These are phyloP conservation scores for Cocos nucifera DNA, from an alignment of 176 grass and related monocot species.

Conservation along the genomic window DNA sequence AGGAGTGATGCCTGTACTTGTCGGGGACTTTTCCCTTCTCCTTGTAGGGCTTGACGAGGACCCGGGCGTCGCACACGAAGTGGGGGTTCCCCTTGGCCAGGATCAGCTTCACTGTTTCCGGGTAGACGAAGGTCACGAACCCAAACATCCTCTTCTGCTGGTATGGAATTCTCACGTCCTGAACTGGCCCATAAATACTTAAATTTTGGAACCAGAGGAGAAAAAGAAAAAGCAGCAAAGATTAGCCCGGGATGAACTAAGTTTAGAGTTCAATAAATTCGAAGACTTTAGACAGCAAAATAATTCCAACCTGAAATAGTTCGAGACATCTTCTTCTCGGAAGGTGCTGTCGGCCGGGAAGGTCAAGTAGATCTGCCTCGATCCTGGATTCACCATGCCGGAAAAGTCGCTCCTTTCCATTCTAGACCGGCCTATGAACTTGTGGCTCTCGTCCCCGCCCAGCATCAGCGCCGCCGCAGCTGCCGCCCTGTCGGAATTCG, in stretches of 20 bases:
- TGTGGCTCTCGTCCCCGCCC: slow-evolving; percentile 65
- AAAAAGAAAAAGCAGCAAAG: background rate
- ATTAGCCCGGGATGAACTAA: no score
- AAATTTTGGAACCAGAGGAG: background rate
- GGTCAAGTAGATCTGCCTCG: slow-evolving; percentile 96
- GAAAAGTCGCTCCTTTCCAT: slow-evolving; percentile 51
- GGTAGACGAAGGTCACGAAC: slow-evolving; percentile 94
- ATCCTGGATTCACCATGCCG: slow-evolving; percentile 66
- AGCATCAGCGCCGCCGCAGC: slow-evolving; percentile 69
- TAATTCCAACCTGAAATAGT: slow-evolving; percentile 73
- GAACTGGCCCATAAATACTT: slow-evolving; percentile 94
- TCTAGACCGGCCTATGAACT: slow-evolving; percentile 60
- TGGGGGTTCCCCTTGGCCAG: slow-evolving; percentile 90
- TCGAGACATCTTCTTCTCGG: slow-evolving; percentile 92
- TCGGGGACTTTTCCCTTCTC: slow-evolving; percentile 97
- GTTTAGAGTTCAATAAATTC: no score
- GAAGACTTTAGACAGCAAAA: no score
- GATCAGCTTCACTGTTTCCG: slow-evolving; percentile 88
- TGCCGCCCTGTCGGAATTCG: slow-evolving; percentile 31
- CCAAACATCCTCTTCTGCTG: slow-evolving; percentile 99
- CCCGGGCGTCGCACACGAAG: slow-evolving; percentile 87
- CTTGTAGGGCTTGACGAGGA: slow-evolving; percentile 93
- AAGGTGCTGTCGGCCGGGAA: slow-evolving; percentile 98
- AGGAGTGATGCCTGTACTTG: slow-evolving; percentile 58
- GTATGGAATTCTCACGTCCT: slow-evolving; percentile 92